phyloP scores from a whole-genome alignment of 1,284 basidiomycete genomes.

The Fereydounia khargensis region DNA sequence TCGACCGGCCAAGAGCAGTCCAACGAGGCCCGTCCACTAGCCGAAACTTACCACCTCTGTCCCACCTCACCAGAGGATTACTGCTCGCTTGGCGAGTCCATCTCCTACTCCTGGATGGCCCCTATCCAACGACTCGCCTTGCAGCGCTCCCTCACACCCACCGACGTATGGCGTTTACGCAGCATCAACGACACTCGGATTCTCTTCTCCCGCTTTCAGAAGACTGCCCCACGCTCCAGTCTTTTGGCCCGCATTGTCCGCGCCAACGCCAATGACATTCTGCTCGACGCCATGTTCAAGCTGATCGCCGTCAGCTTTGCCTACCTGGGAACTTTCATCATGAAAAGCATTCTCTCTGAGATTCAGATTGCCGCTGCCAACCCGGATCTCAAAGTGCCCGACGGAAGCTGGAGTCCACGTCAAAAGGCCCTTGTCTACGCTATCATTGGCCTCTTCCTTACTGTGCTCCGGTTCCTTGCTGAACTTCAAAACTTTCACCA shows the following conservation, averaged over 20 bases:
- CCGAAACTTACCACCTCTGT: constrained; percentile 26
- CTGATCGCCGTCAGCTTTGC: constrained; percentile 37
- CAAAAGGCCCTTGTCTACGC: constrained; percentile 37
- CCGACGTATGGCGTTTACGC: constrained; percentile 41
- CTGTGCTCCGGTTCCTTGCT: constrained; percentile 31
- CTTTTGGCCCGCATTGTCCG: constrained; percentile 23
- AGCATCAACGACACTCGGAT: constrained; percentile 38
- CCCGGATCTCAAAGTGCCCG: neutral
- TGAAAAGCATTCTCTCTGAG: constrained; percentile 33
- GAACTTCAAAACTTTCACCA: constrained; percentile 50
- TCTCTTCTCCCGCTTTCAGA: constrained; percentile 24
- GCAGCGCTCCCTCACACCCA: constrained; percentile 22
- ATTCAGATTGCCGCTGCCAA: constrained; percentile 17
- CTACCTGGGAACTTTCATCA: constrained; percentile 37
- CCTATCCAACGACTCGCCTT: constrained; percentile 34
- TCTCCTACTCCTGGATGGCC: constrained; percentile 46
- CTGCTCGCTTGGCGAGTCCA: constrained; percentile 21
- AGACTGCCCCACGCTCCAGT: neutral
- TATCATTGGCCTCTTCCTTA: constrained; percentile 23
- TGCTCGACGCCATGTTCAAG: constrained; percentile 38
- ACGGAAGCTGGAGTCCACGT: constrained; percentile 25
- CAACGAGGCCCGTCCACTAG: neutral
- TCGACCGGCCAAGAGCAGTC: constrained; percentile 5
- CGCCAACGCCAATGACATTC: constrained; percentile 41
- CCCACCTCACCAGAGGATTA: constrained; percentile 48